Evolutionary conservation across 2,329 filamentous ascomycete genomes (phyloP), one percentile per base, ranked within the genome.

Genomic region (Ciborinia camelliae): DNA sequence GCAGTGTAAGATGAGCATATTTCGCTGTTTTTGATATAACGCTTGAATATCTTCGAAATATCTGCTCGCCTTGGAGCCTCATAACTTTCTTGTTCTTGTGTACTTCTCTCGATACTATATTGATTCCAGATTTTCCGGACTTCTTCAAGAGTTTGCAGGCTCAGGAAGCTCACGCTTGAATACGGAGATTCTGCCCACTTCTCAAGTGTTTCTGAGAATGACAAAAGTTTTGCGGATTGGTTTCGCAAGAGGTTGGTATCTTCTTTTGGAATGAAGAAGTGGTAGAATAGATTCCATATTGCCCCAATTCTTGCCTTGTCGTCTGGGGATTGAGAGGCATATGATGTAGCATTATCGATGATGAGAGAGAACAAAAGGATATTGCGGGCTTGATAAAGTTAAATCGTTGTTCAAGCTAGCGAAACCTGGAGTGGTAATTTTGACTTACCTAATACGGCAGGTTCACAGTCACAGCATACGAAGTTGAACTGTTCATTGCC

Each of bases 121-220:
- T 47, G 35, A 18, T 51, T 30, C 48, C 50, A 63, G 26, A 63
- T 35, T 20, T 47, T 55, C 51, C 60, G 32, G 14, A 63, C 28
- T 23, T 45, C 60, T 2, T 55, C 47, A 28, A 55, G 28, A 51
- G 26, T 54, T 45, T 55, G 37, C 32, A 55, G 35, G 37, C 48
- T 63, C 18, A 35, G 10, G 35, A 63, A 63, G 18, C 5, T 45
- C 20, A 35, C 28, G 18, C 39, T 32, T 4, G 55, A 58, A 58
- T 58, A 58, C 1, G 39, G 28, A 32, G 28, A 58, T 35, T 32
- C 28, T 18, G 6, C 39, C 55, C 55, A 58, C n/a, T 37, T 53
- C 45, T 61, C 62, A 15, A 14, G 26, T 6, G 28, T 32, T 58
- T 58, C 20, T 4, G 39, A 58, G 6, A 32, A 23, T 2, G 39